Base-by-base conservation (phyloP, 169 alveolate species). In the Babesia divergens region DNA sequence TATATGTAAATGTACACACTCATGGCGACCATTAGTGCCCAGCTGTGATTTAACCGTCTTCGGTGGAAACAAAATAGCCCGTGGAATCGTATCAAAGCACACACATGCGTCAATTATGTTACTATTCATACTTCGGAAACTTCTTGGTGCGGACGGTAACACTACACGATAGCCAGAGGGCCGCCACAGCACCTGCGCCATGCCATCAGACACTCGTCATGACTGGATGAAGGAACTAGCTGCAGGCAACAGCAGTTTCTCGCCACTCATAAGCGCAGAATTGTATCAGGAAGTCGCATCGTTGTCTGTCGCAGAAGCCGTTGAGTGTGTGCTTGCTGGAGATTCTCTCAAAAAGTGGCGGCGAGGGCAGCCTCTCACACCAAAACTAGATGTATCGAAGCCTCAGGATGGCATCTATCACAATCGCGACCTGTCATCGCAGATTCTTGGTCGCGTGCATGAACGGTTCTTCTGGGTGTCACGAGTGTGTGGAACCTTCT, bases 401-500 rank as follows among this genome's bases (percentile, higher is more conserved):
- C 9, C 5, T 14, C 5, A 26, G 26, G 50, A 20, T 14, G 2
- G 2, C 47, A n/a, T 8, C 70, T 20, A 14, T 0, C 46, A 24
- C 35, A 18, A 29, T 0, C 24, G 26, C 6, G 44, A 59, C 16
- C 54, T 37, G 16, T 38, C 60, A 11, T 3, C 59, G 31, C 71
- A 14, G 40, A 34, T 59, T 6, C 2, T 29, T 0, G 81, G 82
- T 18, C 42, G 71, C 8, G 22, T 83, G 1, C 88, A 80, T 20
- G 83, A 80, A 54, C 67, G 82, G 31, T 80, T 37, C 79, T 80
- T 80, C 40, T 80, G 88, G 88, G 83, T 80, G n/a, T 68, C 75
- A 9, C 46, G 60, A 3, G 49, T 80, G 13, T 68, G 80, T 40
- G 83, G 75, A 8, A 68, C 82, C 13, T 70, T 40, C 68, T 68